phyloP scores from a whole-genome alignment of 2,329 filamentous ascomycete genomes.

The Polytolypa hystricis region DNA sequence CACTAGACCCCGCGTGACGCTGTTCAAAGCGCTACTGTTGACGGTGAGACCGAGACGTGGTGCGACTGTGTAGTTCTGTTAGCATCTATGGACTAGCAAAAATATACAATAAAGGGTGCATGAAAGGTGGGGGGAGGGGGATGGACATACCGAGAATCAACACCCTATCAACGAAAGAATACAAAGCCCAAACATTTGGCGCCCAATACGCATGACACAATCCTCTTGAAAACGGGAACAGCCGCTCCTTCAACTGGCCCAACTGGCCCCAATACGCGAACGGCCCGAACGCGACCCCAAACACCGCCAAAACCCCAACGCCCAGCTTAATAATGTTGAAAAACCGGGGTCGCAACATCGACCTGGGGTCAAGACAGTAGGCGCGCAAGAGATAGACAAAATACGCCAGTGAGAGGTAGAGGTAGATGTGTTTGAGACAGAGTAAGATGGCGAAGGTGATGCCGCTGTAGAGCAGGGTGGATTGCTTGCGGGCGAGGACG shows the following conservation, averaged over 20 bases:
- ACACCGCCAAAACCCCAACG: conserved; percentile 56
- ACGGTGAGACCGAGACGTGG: conserved; percentile 67
- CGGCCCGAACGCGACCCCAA: conserved; percentile 76
- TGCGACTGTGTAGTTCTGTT: conserved; percentile 59
- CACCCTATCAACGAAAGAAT: conserved; percentile 78
- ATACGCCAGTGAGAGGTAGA: conserved; percentile 91
- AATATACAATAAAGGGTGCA: no score
- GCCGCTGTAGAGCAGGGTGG: conserved; percentile 66
- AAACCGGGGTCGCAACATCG: conserved; percentile 63
- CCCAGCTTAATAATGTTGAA: conserved; percentile 77
- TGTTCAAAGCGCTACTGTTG: conserved; percentile 64
- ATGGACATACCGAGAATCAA: conserved; percentile 62
- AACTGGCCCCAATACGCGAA: conserved; percentile 75
- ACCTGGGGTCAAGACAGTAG: conserved; percentile 74
- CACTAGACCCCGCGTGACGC: conserved; percentile 84
- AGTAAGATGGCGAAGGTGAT: conserved; percentile 73
- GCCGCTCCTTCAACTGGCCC: conserved; percentile 65
- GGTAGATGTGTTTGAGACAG: conserved; percentile 96
- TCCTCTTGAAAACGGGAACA: conserved; percentile 90
- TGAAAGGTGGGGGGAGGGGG: neutral
- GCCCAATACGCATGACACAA: conserved; percentile 98
- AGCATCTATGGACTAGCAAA: no score
- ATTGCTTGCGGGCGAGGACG: conserved; percentile 64
- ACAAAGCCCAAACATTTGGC: conserved; percentile 92
- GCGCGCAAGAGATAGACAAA: conserved; percentile 83